Conservation (phyloP, 2,329 filamentous ascomycete genomes). For the Endocalyx cinctus region DNA sequence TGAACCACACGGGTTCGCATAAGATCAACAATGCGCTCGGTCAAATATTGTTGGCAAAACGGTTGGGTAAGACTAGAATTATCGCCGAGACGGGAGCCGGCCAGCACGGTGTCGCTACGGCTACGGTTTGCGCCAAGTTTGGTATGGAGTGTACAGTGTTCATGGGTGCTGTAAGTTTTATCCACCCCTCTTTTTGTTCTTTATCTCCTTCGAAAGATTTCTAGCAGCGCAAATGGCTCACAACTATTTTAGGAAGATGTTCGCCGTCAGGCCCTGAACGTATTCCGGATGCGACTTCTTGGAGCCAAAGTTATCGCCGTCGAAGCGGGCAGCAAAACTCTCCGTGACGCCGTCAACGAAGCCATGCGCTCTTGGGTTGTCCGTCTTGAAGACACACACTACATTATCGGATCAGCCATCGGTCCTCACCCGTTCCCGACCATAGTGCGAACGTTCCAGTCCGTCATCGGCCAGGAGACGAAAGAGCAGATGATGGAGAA, state of each 20-base stretch:
- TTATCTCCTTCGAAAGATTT: neutral
- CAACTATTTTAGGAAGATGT: conserved; percentile 66
- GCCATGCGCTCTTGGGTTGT: conserved; percentile 92
- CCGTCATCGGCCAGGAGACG: conserved; percentile 91
- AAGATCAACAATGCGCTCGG: conserved; percentile 99
- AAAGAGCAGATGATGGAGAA: conserved; percentile 84
- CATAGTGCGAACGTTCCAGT: conserved; percentile 96
- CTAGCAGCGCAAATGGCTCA: neutral
- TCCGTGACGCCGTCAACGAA: conserved; percentile 90
- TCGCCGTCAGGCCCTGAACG: conserved; percentile 90
- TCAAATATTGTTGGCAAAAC: conserved; percentile 79
- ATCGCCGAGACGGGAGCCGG: conserved; percentile 97
- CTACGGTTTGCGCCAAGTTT: conserved; percentile 96
- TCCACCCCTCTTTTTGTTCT: neutral
- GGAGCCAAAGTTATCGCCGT: conserved; percentile 91
- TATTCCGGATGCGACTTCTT: conserved; percentile 96
- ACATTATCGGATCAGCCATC: conserved; percentile 96
- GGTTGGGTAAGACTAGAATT: conserved; percentile 91
- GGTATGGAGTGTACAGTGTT: conserved; percentile 97
- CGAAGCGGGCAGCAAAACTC: conserved; percentile 79
- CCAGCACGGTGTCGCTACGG: conserved; percentile 96
- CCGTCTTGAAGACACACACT: conserved; percentile 89
- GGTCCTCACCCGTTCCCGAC: conserved; percentile 97
- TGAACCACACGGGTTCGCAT: conserved; percentile 97
- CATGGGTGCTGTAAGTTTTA: conserved; percentile 73